phyloP scores from a whole-genome alignment of 176 grass and related monocot genomes.

The Carex scoparia region DNA sequence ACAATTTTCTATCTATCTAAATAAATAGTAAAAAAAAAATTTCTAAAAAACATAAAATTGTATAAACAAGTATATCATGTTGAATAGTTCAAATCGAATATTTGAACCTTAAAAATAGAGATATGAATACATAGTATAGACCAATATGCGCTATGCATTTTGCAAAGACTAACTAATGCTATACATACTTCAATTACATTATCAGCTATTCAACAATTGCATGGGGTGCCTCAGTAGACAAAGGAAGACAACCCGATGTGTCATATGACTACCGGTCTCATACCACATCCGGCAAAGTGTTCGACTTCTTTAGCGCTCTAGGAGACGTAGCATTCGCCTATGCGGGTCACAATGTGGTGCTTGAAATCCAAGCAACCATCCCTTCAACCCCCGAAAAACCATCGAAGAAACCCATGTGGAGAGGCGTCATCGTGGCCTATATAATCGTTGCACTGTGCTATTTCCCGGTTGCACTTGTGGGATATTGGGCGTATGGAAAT shows the following conservation, averaged over 20 bases:
- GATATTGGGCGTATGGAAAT: slow-evolving; percentile 76
- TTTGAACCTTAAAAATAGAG: too few species aligned
- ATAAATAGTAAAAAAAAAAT: too few species aligned
- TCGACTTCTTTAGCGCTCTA: slow-evolving; percentile 63
- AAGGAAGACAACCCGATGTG: slow-evolving; percentile 48
- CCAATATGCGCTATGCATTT: too few species aligned
- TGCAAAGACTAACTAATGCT: neutral
- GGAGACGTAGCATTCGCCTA: slow-evolving; percentile 75
- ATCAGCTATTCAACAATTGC: slow-evolving; percentile 82
- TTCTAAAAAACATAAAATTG: too few species aligned
- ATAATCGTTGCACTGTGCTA: slow-evolving; percentile 81
- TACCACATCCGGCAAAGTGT: slow-evolving; percentile 48
- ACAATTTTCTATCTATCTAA: too few species aligned
- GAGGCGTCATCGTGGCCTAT: slow-evolving; percentile 82
- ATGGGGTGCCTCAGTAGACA: slow-evolving; percentile 67
- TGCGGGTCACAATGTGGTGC: slow-evolving; percentile 79
- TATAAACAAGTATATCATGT: too few species aligned
- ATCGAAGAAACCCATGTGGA: slow-evolving; percentile 97
- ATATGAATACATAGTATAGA: too few species aligned
- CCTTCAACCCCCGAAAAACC: slow-evolving; percentile 70
- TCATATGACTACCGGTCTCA: slow-evolving; percentile 39
- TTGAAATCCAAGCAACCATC: slow-evolving; percentile 94
- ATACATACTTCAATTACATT: neutral
- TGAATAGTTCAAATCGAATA: too few species aligned
- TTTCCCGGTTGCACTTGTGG: slow-evolving; percentile 77